Evolutionary conservation across 2,329 filamentous ascomycete genomes (phyloP).

Genomic region (Neonectria punicea): DNA sequence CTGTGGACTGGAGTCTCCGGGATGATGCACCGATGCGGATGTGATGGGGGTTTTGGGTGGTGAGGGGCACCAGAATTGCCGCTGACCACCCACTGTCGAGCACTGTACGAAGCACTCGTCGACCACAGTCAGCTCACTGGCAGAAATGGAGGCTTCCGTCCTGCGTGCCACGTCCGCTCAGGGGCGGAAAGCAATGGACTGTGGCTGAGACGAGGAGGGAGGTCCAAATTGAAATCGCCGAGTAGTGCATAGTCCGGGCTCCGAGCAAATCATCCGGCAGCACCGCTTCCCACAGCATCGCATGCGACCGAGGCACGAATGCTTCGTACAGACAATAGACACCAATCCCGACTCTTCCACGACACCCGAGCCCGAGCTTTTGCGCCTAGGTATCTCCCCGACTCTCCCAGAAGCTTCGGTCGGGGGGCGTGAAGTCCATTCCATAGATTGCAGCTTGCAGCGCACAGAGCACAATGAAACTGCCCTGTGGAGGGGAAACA

Average conservation of each 20-base stretch:
- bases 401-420: constrained; percentile 25
- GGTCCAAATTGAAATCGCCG: not conserved
- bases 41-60: constrained; percentile 34
- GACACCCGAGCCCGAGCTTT: constrained; percentile 32
- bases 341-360: constrained; percentile 26
- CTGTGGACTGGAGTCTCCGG: constrained; percentile 27
- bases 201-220: constrained; percentile 3
- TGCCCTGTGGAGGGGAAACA: not conserved
- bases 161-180: not conserved
- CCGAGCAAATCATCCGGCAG: not conserved
- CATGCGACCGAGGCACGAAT: not conserved
- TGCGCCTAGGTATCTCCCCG: constrained; percentile 13
- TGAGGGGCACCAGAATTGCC: constrained; percentile 31
- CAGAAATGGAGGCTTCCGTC: not conserved
- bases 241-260: not conserved
- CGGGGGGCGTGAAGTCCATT: not conserved
- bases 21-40: constrained; percentile 27
- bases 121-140: constrained; percentile 13
- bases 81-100: constrained; percentile 36
- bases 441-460: constrained; percentile 1
- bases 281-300: not conserved
- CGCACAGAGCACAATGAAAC: not conserved
- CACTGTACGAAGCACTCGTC: not conserved
- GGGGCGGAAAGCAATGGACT: not conserved
- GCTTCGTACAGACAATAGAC: not conserved